Conservation (phyloP, 2,329 filamentous ascomycete genomes). For the Botrytis tulipae region DNA sequence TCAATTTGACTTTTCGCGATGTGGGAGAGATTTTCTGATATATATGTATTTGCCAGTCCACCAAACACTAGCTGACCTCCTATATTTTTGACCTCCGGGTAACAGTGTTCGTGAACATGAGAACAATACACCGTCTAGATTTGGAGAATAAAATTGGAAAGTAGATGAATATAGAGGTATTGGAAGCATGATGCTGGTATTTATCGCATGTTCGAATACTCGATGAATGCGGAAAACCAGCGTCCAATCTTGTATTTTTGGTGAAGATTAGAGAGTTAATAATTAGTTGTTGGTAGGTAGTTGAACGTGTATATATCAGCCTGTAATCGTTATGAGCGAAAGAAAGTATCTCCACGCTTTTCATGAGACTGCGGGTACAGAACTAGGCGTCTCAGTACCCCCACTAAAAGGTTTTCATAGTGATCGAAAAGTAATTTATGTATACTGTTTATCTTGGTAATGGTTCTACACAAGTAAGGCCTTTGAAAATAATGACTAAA, state of each 20-base stretch:
- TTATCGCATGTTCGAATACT: background rate
- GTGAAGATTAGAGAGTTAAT: background rate
- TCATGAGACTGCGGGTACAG: background rate
- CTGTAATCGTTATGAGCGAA: too few species aligned
- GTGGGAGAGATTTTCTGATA: too few species aligned
- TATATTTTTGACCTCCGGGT: background rate
- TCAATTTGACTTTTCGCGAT: background rate
- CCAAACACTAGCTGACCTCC: background rate
- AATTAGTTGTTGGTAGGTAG: background rate
- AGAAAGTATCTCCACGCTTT: background rate
- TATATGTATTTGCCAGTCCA: too few species aligned
- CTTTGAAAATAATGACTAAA: background rate
- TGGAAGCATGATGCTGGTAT: background rate
- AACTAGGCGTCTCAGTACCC: background rate
- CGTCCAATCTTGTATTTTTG: background rate
- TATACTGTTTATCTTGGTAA: background rate
- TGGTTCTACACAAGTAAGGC: background rate
- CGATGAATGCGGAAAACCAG: background rate
- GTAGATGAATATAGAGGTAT: background rate
- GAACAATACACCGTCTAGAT: background rate
- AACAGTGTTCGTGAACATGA: background rate
- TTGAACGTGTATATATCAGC: background rate
- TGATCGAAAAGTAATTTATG: background rate
- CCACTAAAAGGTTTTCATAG: too few species aligned
- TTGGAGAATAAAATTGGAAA: background rate